These are phyloP conservation scores for Esteya vermicola DNA, from an alignment of 2,329 filamentous ascomycete species.

Conservation along the genomic window DNA sequence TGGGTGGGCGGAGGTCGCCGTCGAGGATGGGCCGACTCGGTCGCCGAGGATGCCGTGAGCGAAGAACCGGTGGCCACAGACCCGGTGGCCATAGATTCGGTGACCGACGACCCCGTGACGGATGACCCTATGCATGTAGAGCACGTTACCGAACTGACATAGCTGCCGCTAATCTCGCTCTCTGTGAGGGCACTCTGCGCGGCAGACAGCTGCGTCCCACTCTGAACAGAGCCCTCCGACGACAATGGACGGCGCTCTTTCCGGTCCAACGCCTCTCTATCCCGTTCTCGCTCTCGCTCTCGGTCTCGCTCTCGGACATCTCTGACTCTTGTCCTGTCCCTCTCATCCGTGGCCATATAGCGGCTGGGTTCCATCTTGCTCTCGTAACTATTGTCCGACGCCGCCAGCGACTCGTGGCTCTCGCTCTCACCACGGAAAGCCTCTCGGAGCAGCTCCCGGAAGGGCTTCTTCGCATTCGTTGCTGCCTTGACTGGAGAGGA, in stretches of 20 bases:
- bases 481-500: slow-evolving; percentile 33
- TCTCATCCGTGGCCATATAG: slow-evolving; percentile 12
- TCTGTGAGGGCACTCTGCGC: slow-evolving; percentile 11
- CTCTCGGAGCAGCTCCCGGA: slow-evolving; percentile 45
- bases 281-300: not conserved
- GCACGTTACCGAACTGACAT: slow-evolving; percentile 5
- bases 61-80: no score
- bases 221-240: slow-evolving; percentile 17
- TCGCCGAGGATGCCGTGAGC: no score
- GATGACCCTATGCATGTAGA: no score
- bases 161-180: slow-evolving; percentile 9
- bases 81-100: no score
- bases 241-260: slow-evolving; percentile 16
- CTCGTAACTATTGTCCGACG: slow-evolving; percentile 29
- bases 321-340: slow-evolving; percentile 8
- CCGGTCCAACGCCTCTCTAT: no score
- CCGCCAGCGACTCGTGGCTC: slow-evolving; percentile 27
- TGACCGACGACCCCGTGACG: no score
- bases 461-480: slow-evolving; percentile 27
- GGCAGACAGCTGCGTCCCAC: slow-evolving; percentile 13
- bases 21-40: slow-evolving; percentile 7
- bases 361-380: no score
- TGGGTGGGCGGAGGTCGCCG: slow-evolving; percentile 35
- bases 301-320: not conserved
- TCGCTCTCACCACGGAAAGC: slow-evolving; percentile 49